Evolutionary conservation across 495 filamentous ascomycete genomes (phyloP).

Genomic region (Sordaria brevicollis): DNA sequence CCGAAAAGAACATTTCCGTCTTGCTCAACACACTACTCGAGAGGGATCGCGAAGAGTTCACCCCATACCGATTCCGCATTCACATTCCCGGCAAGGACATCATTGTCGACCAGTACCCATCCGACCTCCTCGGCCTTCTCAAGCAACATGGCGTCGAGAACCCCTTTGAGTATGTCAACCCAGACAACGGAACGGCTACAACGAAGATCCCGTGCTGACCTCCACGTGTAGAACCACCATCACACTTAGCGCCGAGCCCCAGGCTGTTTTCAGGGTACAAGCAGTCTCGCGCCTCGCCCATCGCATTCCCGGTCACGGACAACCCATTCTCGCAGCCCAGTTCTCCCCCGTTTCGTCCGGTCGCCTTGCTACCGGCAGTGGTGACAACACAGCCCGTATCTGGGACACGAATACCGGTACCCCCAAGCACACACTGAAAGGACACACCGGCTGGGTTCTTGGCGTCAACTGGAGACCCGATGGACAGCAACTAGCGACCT

Average conservation of each 20-base stretch:
- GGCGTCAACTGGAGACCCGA: conserved; percentile 81
- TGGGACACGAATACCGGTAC: conserved; percentile 96
- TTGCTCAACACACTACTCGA: conserved; percentile 83
- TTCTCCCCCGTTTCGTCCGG: conserved; percentile 79
- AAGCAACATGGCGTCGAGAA: conserved; percentile 38
- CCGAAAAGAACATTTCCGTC: conserved; percentile 79
- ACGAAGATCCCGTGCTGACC: background rate
- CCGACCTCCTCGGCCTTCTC: conserved; percentile 34
- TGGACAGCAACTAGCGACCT: conserved; percentile 72
- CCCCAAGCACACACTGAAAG: conserved; percentile 78
- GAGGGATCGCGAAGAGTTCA: conserved; percentile 69
- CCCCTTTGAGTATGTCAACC: conserved; percentile 27
- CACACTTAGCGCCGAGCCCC: conserved; percentile 73
- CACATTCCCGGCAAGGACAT: conserved; percentile 49
- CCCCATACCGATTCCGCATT: conserved; percentile 82
- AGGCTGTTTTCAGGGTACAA: conserved; percentile 89
- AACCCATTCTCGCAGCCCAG: conserved; percentile 77
- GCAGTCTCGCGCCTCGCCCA: conserved; percentile 84
- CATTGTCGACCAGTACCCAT: conserved; percentile 64
- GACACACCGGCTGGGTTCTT: conserved; percentile 89
- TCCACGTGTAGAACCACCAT: conserved; percentile 33
- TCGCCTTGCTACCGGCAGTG: conserved; percentile 78
- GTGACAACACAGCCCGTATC: conserved; percentile 84
- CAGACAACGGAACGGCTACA: background rate
- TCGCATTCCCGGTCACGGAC: conserved; percentile 81